A percentile compares a stretch with the other conserved stretches of the same genome.
phyloP scores from a whole-genome alignment of 495 filamentous ascomycete genomes.

The Daldinia loculata region DNA sequence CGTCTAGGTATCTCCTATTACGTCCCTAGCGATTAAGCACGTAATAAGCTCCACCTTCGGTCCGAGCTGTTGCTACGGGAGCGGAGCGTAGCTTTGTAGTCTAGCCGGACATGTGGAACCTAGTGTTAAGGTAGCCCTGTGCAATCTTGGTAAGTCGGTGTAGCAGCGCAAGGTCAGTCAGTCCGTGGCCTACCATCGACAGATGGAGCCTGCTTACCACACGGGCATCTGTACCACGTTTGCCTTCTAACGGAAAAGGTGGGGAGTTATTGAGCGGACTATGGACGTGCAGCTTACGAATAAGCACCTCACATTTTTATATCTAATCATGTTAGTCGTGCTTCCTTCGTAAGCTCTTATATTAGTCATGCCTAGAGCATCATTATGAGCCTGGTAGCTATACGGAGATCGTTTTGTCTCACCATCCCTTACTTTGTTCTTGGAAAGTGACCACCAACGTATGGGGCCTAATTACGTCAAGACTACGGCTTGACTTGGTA shows the following conservation, averaged over 20 bases:
- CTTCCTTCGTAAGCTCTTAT: background rate
- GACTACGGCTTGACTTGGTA: constrained; percentile 6
- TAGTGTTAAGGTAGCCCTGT: constrained; percentile 35
- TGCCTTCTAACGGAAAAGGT: constrained; percentile 25
- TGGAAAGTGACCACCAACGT: background rate
- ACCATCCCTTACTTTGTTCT: constrained; percentile 1
- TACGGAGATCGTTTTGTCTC: background rate
- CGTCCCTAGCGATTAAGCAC: constrained; percentile 6
- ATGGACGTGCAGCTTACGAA: constrained; percentile 31
- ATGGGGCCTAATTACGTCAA: background rate
- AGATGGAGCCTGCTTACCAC: constrained; percentile 31
- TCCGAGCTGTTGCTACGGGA: constrained; percentile 23
- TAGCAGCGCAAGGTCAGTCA: constrained; percentile 36
- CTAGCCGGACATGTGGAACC: constrained; percentile 34
- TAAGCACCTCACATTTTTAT: constrained; percentile 22
- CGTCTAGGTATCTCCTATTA: constrained; percentile 13
- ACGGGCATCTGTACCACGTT: constrained; percentile 37
- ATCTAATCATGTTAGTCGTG: background rate
- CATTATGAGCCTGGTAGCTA: background rate
- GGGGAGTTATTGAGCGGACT: constrained; percentile 19
- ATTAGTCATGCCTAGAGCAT: background rate
- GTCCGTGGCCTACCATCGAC: constrained; percentile 33
- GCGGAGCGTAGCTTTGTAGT: constrained; percentile 23
- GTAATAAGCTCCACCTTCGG: constrained; percentile 29
- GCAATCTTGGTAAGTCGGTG: constrained; percentile 23